These are phyloP conservation scores for Platanus orientalis DNA, from an alignment of 164 flowering plant genomes.

Conservation along the genomic window DNA sequence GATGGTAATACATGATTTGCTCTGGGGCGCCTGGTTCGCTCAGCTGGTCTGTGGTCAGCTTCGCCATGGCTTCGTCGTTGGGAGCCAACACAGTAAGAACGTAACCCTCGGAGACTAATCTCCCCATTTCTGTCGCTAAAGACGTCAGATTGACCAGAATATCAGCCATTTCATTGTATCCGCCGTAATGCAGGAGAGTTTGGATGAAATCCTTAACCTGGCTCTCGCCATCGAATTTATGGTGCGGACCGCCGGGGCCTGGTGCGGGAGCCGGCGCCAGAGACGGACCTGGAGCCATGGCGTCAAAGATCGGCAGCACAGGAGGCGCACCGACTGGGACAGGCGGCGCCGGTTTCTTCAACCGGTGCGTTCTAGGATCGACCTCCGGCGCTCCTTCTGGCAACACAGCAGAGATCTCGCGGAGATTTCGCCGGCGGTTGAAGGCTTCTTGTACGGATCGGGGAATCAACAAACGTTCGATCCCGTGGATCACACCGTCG, in stretches of 20 bases:
- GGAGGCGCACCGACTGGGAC: constrained; percentile 56
- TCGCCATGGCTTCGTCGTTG: constrained; percentile 81
- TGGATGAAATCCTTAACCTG: constrained; percentile 79
- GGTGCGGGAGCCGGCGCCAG: constrained; percentile 81
- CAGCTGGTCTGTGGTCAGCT: constrained; percentile 68
- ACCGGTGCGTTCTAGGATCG: constrained; percentile 68
- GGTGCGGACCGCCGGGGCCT: constrained; percentile 65
- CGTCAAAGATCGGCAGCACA: constrained; percentile 53
- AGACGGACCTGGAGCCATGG: constrained; percentile 72
- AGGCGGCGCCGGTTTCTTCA: constrained; percentile 51
- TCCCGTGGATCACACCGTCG: constrained; percentile 82
- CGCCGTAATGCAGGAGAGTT: constrained; percentile 69
- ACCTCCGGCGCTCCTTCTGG: constrained; percentile 77
- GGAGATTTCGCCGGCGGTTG: constrained; percentile 54
- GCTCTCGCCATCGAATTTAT: constrained; percentile 57
- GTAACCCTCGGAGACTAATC: constrained; percentile 69
- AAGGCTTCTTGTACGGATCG: constrained; percentile 65
- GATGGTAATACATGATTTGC: constrained; percentile 71
- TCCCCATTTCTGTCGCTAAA: constrained; percentile 73
- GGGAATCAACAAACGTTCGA: constrained; percentile 56
- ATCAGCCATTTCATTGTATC: constrained; percentile 83
- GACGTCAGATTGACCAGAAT: constrained; percentile 72
- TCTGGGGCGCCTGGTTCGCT: constrained; percentile 82
- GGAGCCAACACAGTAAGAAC: constrained; percentile 75
- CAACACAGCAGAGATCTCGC: constrained; percentile 57